These are phyloP conservation scores for Actinomortierella wolfii DNA, from an alignment of 371 early-diverging fungal species.

Conservation along the genomic window DNA sequence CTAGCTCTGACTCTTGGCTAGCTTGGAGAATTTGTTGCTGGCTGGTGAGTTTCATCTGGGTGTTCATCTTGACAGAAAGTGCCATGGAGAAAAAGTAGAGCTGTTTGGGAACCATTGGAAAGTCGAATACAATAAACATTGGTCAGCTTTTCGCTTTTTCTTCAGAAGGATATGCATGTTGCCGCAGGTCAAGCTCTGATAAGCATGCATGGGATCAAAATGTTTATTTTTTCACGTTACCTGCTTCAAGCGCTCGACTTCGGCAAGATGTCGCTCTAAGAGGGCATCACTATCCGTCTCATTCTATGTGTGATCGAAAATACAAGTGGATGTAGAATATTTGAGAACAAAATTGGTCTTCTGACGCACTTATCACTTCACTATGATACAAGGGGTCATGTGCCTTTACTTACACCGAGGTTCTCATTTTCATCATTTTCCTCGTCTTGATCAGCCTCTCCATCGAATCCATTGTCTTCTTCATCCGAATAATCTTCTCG, in stretches of 20 bases:
- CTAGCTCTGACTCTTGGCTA: too few species aligned
- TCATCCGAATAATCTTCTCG: slow-evolving; percentile 23
- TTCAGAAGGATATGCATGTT: too few species aligned
- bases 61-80: slow-evolving; percentile 43
- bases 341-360: background rate
- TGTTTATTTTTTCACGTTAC: background rate
- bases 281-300: slow-evolving; percentile 3
- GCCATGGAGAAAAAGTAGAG: slow-evolving; percentile 46
- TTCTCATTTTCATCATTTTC: background rate
- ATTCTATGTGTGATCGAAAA: background rate
- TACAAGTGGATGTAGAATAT: slow-evolving; percentile 3
- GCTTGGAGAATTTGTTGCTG: too few species aligned
- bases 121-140: too few species aligned
- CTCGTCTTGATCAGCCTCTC: slow-evolving; percentile 1
- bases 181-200: too few species aligned
- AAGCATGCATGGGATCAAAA: too few species aligned
- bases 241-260: slow-evolving; percentile 24
- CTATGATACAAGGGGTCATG: background rate
- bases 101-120: slow-evolving; percentile 1
- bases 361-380: background rate
- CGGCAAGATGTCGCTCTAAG: slow-evolving; percentile 10
- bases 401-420: background rate
- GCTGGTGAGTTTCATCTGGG: slow-evolving; percentile 19
- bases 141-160: too few species aligned
- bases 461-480: too few species aligned